Percentiles rank a stretch among this genome's conserved stretches.
Evolutionary conservation across 345 rosid species (phyloP).

Genomic region (Combretum micranthum): DNA sequence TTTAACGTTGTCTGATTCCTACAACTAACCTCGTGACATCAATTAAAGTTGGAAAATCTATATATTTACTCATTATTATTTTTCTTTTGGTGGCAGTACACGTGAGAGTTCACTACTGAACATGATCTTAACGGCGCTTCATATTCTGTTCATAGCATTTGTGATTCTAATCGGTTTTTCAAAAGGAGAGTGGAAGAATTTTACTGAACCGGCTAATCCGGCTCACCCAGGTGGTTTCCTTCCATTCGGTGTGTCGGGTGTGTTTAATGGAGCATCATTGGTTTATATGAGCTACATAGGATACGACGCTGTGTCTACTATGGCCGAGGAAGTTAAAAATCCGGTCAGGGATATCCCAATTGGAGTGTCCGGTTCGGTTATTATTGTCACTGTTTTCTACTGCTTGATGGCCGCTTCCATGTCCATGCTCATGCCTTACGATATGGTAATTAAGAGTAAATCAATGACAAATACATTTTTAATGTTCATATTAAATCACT

Average conservation of each 20-base stretch:
- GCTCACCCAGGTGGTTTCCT: slow-evolving; percentile 58
- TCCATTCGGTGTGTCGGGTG: slow-evolving; percentile 68
- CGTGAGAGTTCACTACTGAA: slow-evolving; percentile 76
- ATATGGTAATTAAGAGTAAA: slow-evolving; percentile 34
- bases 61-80: not conserved
- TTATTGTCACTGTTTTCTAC: slow-evolving; percentile 67
- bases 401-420: slow-evolving; percentile 92
- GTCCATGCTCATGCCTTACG: slow-evolving; percentile 92
- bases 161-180: slow-evolving; percentile 70
- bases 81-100: slow-evolving; percentile 28
- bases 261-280: slow-evolving; percentile 72
- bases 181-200: slow-evolving; percentile 59
- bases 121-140: slow-evolving; percentile 66
- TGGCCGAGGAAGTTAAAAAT: slow-evolving; percentile 83
- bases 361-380: slow-evolving; percentile 83
- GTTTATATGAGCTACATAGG: slow-evolving; percentile 90
- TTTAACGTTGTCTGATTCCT: not conserved
- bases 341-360: slow-evolving; percentile 85
- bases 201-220: slow-evolving; percentile 41
- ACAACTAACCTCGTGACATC: too few relatives aligned
- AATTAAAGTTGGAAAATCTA: too few relatives aligned
- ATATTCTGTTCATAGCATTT: slow-evolving; percentile 66
- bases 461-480: not conserved
- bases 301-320: slow-evolving; percentile 92
- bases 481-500: too few relatives aligned